These are phyloP conservation scores for Lasiodiplodia citricola DNA, from an alignment of 2,329 filamentous ascomycete species.

Conservation along the genomic window DNA sequence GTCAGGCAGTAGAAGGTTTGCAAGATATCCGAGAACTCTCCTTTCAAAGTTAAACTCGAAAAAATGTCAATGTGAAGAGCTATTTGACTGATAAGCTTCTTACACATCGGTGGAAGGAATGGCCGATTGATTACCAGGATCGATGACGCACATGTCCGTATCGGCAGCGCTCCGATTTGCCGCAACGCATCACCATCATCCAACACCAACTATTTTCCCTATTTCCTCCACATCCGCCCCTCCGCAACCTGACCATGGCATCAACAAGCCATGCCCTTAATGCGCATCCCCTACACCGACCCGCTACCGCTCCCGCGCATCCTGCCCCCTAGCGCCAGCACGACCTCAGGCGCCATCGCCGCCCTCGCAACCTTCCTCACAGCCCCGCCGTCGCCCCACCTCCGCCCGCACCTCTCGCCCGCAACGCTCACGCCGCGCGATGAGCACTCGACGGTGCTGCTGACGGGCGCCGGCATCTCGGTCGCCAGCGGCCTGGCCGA, in stretches of 20 bases:
- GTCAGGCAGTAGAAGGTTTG: background rate
- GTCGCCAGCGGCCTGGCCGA: constrained; percentile 92
- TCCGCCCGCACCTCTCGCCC: background rate
- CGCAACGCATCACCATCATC: background rate
- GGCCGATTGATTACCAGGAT: constrained; percentile 4
- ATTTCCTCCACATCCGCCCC: background rate
- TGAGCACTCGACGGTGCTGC: constrained; percentile 57
- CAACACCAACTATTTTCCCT: background rate
- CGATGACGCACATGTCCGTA: constrained; percentile 21
- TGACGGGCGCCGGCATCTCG: constrained; percentile 88
- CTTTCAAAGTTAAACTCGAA: background rate
- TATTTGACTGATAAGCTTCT: background rate
- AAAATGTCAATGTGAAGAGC: background rate
- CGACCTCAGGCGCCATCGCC: constrained; percentile 73
- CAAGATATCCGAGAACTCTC: background rate
- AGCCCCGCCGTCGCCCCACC: constrained; percentile 48
- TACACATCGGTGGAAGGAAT: constrained; percentile 7
- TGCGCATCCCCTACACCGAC: constrained; percentile 90
- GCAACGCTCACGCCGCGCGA: constrained; percentile 31
- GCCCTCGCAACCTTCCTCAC: constrained; percentile 80
- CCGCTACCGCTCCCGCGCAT: constrained; percentile 77
- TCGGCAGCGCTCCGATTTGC: constrained; percentile 1
- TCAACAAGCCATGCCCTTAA: constrained; percentile 62
- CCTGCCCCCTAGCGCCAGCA: constrained; percentile 73
- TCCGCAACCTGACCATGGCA: constrained; percentile 7